Evolutionary conservation across 805 yeast species (phyloP).

Genomic region (Candida sonorensis): DNA sequence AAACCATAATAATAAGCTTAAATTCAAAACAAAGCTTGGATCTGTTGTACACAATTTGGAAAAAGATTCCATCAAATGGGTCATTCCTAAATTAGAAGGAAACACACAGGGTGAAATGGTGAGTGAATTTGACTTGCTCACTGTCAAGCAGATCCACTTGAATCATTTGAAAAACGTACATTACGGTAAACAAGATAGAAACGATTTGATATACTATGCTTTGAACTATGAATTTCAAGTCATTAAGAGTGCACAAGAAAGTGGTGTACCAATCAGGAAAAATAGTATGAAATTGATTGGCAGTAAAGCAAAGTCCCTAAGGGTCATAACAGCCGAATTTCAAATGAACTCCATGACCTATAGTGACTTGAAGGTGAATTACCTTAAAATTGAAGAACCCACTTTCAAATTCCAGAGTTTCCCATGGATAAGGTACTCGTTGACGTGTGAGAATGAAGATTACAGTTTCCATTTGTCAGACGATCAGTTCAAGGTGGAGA

Average conservation of each 20-base stretch:
- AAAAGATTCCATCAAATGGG: conserved; percentile 66
- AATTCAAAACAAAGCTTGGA: conserved; percentile 68
- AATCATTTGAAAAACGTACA: conserved; percentile 15
- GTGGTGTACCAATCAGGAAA: not conserved
- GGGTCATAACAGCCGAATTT: conserved; percentile 30
- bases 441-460: conserved; percentile 27
- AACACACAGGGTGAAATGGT: conserved; percentile 28
- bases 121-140: conserved; percentile 27
- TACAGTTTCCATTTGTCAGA: conserved; percentile 22
- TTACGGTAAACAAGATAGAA: conserved; percentile 26
- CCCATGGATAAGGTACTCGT: conserved; percentile 71
- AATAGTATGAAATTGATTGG: conserved; percentile 4
- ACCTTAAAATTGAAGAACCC: conserved; percentile 59
- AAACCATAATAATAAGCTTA: conserved; percentile 44
- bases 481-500: conserved; percentile 15
- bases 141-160: conserved; percentile 9
- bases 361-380: conserved; percentile 62
- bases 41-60: conserved; percentile 67
- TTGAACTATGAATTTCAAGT: conserved; percentile 22
- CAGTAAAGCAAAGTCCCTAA: not conserved
- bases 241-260: conserved; percentile 30
- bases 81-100: conserved; percentile 60
- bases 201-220: conserved; percentile 27
- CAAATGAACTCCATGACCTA: conserved; percentile 59
- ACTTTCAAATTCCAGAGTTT: conserved; percentile 51